Percentiles rank a stretch among this genome's conserved stretches.
phyloP scores from a whole-genome alignment of 805 yeast genomes.

The Lipomyces spencermartinsiae region DNA sequence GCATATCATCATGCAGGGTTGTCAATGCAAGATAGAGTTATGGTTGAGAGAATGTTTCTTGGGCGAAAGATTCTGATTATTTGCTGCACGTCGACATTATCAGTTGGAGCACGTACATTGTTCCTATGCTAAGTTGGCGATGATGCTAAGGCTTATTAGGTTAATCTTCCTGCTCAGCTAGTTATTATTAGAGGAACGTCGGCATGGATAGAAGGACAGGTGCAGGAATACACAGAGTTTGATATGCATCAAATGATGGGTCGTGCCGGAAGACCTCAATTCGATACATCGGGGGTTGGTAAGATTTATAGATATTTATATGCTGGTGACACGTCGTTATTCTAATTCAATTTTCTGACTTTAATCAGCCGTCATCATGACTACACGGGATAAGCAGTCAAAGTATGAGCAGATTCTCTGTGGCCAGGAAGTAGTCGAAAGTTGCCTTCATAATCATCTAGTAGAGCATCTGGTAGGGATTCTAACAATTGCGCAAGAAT shows the following conservation, averaged over 20 bases:
- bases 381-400: slow-evolving; percentile 47
- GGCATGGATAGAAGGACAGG: slow-evolving; percentile 53
- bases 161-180: slow-evolving; percentile 63
- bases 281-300: slow-evolving; percentile 56
- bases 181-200: slow-evolving; percentile 67
- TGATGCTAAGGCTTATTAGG: slow-evolving; percentile 5
- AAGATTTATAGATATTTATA: slow-evolving; percentile 33
- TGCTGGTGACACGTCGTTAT: background rate
- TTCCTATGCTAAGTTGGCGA: background rate
- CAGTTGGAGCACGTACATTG: slow-evolving; percentile 56
- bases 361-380: slow-evolving; percentile 52
- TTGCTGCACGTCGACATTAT: slow-evolving; percentile 66
- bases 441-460: slow-evolving; percentile 44
- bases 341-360: background rate
- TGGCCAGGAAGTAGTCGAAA: slow-evolving; percentile 56
- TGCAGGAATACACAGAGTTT: slow-evolving; percentile 59
- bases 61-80: slow-evolving; percentile 53
- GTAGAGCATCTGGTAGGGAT: slow-evolving; percentile 37
- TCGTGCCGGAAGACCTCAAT: slow-evolving; percentile 67
- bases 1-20: slow-evolving; percentile 69
- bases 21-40: slow-evolving; percentile 53
- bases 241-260: slow-evolving; percentile 70
- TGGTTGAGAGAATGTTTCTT: slow-evolving; percentile 55
- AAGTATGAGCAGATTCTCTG: slow-evolving; percentile 53
- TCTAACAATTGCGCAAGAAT: slow-evolving; percentile 10